These are phyloP conservation scores for Arxiozyma slooffiae DNA, from an alignment of 1,139 yeast species.

Conservation along the genomic window DNA sequence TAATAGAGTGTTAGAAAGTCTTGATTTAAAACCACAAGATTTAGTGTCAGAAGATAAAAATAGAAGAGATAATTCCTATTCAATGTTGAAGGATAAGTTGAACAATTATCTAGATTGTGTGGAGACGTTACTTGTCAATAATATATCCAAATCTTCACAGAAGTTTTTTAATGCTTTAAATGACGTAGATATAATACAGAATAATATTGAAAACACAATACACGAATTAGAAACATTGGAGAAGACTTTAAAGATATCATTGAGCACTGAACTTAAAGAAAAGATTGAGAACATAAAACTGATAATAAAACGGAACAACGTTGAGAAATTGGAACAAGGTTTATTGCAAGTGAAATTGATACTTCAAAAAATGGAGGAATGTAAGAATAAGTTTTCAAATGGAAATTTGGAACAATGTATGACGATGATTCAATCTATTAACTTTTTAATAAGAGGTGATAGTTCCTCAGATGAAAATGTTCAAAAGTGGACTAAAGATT, in stretches of 20 bases:
- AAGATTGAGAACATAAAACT: slow-evolving; percentile 47
- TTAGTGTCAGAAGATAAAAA: slow-evolving; percentile 20
- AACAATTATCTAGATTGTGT: slow-evolving; percentile 78
- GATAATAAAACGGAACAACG: slow-evolving; percentile 48
- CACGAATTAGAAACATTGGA: slow-evolving; percentile 40
- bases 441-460: slow-evolving; percentile 48
- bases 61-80: slow-evolving; percentile 27
- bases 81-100: slow-evolving; percentile 65
- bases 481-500: slow-evolving; percentile 35
- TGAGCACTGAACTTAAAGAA: slow-evolving; percentile 41
- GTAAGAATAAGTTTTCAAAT: slow-evolving; percentile 41
- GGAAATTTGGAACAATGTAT: slow-evolving; percentile 40
- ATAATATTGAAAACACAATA: slow-evolving; percentile 46
- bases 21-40: slow-evolving; percentile 23
- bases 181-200: slow-evolving; percentile 54
- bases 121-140: slow-evolving; percentile 69
- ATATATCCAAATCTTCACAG: slow-evolving; percentile 74
- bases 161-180: slow-evolving; percentile 78
- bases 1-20: slow-evolving; percentile 49
- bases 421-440: slow-evolving; percentile 47
- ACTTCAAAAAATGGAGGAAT: slow-evolving; percentile 39
- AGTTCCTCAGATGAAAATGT: slow-evolving; percentile 27
- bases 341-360: slow-evolving; percentile 54
- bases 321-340: slow-evolving; percentile 53
- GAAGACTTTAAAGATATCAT: slow-evolving; percentile 36